These are phyloP conservation scores for Chenopodium suecicum DNA, from an alignment of 148 eudicot genomes.

Conservation along the genomic window DNA sequence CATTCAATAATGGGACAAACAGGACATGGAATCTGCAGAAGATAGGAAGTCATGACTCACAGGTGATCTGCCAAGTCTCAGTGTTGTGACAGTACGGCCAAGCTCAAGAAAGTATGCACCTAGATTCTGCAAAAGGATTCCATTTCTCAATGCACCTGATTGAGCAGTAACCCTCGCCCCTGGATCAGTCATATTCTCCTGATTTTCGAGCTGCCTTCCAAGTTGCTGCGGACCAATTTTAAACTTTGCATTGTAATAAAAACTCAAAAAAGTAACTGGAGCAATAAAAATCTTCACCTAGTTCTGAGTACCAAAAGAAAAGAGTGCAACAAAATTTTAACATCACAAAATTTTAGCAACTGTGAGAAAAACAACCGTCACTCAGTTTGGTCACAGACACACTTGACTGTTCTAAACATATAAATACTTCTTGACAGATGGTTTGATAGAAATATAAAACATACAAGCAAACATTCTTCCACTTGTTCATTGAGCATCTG, in stretches of 20 bases:
- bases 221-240: constrained; percentile 38
- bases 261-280: background rate
- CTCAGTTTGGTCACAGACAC: background rate
- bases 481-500: constrained; percentile 38
- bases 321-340: background rate
- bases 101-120: constrained; percentile 56
- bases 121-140: constrained; percentile 44
- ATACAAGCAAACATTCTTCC: constrained; percentile 39
- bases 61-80: constrained; percentile 48
- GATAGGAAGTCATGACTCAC: constrained; percentile 24
- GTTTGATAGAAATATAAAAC: constrained; percentile 7
- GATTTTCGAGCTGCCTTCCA: constrained; percentile 34
- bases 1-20: constrained; percentile 13
- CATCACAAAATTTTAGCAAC: background rate
- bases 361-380: background rate
- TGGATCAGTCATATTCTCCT: constrained; percentile 36
- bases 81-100: constrained; percentile 48
- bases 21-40: background rate
- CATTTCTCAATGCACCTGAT: constrained; percentile 40
- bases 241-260: background rate
- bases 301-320: background rate
- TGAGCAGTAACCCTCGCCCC: constrained; percentile 36
- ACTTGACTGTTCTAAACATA: background rate
- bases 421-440: background rate
- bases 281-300: background rate